phyloP scores from a whole-genome alignment of 2,329 filamentous ascomycete species.

The Colletotrichum musicola region DNA sequence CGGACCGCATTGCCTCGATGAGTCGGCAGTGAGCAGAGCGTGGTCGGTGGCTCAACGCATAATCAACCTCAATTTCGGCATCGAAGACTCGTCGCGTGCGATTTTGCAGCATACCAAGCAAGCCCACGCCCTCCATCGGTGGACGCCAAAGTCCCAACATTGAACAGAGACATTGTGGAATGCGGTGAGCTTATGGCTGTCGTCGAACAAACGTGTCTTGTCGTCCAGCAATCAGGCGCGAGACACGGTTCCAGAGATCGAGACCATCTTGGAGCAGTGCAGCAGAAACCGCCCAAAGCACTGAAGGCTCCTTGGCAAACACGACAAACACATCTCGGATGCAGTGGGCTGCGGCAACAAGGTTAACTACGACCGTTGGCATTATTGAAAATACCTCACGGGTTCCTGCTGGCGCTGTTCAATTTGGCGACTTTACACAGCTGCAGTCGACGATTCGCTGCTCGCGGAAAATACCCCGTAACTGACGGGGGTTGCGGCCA shows the following conservation, averaged over 20 bases:
- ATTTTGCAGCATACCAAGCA: background rate
- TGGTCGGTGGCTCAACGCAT: background rate
- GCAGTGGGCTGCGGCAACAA: background rate
- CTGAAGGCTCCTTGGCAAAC: no score
- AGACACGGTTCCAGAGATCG: constrained; percentile 3
- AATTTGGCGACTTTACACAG: background rate
- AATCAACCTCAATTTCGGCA: background rate
- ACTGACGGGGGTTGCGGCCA: background rate
- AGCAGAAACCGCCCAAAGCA: no score
- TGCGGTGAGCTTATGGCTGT: background rate
- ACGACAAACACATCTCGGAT: background rate
- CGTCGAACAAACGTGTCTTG: constrained; percentile 13
- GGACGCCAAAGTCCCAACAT: no score
- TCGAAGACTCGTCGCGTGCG: background rate
- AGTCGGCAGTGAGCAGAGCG: background rate
- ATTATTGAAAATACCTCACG: background rate
- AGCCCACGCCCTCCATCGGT: background rate
- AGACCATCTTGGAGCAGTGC: no score
- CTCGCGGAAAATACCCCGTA: background rate
- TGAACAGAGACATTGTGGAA: background rate
- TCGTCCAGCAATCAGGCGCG: constrained; percentile 1
- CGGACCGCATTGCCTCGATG: background rate
- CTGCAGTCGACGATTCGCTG: background rate
- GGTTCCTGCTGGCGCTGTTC: background rate
- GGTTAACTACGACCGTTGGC: background rate